phyloP scores from a whole-genome alignment of 768 basidiomycete species.

The Paxillus rubicundulus region DNA sequence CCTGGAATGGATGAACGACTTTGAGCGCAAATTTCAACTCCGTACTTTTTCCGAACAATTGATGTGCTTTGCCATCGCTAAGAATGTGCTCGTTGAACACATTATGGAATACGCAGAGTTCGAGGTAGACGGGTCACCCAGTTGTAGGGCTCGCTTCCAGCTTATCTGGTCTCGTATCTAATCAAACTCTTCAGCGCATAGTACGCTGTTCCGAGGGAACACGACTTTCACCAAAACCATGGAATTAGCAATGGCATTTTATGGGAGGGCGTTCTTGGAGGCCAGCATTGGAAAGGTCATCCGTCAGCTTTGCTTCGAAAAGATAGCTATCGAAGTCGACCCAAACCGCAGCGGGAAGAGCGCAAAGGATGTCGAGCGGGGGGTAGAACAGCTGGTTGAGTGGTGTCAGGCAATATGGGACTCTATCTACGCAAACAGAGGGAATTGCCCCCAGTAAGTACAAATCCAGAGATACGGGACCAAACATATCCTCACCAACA shows the following conservation, averaged over 20 bases:
- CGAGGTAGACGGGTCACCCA: constrained; percentile 68
- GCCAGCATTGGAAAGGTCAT: constrained; percentile 72
- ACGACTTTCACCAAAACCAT: constrained; percentile 70
- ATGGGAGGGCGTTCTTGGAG: constrained; percentile 79
- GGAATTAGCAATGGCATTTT: constrained; percentile 78
- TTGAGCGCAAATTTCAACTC: constrained; percentile 64
- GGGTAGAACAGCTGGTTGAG: constrained; percentile 63
- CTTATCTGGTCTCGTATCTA: neutral
- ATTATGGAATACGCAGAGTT: constrained; percentile 66
- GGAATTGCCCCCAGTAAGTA: constrained; percentile 73
- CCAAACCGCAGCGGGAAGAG: constrained; percentile 63
- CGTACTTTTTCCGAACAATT: constrained; percentile 61
- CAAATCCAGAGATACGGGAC: constrained; percentile 1
- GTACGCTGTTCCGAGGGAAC: constrained; percentile 71
- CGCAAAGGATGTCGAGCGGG: constrained; percentile 60
- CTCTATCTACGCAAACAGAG: constrained; percentile 70
- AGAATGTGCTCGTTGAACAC: constrained; percentile 60
- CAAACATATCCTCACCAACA: constrained; percentile 3
- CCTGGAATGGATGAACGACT: constrained; percentile 72
- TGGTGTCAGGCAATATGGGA: constrained; percentile 85
- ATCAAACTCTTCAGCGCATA: constrained; percentile 51
- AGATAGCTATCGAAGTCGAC: constrained; percentile 80
- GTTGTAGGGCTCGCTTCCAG: constrained; percentile 45
- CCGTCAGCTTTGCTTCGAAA: constrained; percentile 67
- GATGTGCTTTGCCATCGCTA: constrained; percentile 68